A percentile compares a stretch with the other conserved stretches of the same genome.
Conservation (phyloP, 805 yeast genomes). For the Ogataea zsoltii region DNA sequence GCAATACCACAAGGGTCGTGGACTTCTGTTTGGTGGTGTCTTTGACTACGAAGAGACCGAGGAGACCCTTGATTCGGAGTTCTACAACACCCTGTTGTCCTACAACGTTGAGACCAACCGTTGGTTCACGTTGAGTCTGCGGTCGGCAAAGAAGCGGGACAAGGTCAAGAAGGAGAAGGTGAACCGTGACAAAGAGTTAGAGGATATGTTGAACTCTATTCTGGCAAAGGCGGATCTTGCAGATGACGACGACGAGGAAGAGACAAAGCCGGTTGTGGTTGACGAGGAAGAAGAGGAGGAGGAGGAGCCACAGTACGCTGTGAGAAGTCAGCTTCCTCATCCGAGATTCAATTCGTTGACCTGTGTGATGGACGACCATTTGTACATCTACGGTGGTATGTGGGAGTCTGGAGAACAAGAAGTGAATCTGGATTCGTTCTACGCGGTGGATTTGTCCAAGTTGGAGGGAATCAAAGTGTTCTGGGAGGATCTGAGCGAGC, state of each 20-base stretch:
- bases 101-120: conserved; percentile 85
- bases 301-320: conserved; percentile 45
- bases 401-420: conserved; percentile 90
- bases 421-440: conserved; percentile 79
- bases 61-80: conserved; percentile 81
- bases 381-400: conserved; percentile 86
- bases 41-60: conserved; percentile 94
- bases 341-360: conserved; percentile 84
- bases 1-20: conserved; percentile 88
- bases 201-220: conserved; percentile 73
- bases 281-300: conserved; percentile 40
- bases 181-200: conserved; percentile 76
- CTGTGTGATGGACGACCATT: conserved; percentile 79
- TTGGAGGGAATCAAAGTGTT: conserved; percentile 83
- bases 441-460: conserved; percentile 80
- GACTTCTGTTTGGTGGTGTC: conserved; percentile 93
- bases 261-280: conserved; percentile 35
- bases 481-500: conserved; percentile 82
- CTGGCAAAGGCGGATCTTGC: conserved; percentile 70
- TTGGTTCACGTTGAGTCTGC: conserved; percentile 75
- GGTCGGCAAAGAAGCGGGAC: conserved; percentile 58
- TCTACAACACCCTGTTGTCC: conserved; percentile 76
- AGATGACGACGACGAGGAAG: conserved; percentile 50
- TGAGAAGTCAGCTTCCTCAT: conserved; percentile 72
- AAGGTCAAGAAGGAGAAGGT: conserved; percentile 43